Evolutionary conservation across 2,329 filamentous ascomycete species (phyloP).

Genomic region (Ascochyta koolunga): DNA sequence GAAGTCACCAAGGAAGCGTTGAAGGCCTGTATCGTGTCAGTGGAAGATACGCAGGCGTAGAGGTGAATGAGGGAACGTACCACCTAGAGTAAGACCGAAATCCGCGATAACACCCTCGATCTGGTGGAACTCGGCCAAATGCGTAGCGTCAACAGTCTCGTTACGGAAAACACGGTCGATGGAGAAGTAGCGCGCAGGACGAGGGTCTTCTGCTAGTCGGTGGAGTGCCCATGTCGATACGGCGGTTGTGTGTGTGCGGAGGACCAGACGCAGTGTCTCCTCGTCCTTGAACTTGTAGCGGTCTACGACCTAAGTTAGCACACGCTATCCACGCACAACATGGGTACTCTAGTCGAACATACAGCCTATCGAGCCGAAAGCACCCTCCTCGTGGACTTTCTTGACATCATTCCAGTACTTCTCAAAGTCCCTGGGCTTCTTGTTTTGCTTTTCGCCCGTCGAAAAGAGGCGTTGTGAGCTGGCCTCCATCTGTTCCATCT

Average conservation of each 20-base stretch:
- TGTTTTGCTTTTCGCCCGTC: conserved; percentile 59
- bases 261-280: conserved; percentile 83
- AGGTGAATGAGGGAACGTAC: conserved; percentile 41
- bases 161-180: conserved; percentile 99
- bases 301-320: conserved; percentile 51
- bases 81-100: conserved; percentile 89
- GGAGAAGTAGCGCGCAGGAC: conserved; percentile 94
- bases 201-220: conserved; percentile 81
- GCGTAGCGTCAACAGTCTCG: conserved; percentile 94
- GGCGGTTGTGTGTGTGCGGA: conserved; percentile 95
- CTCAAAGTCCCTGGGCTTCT: conserved; percentile 69
- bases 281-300: conserved; percentile 91
- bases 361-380: conserved; percentile 90
- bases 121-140: conserved; percentile 97
- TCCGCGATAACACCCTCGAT: conserved; percentile 98
- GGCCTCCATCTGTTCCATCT: conserved; percentile 57
- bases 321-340: too few relatives aligned
- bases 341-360: background rate
- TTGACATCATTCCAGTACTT: conserved; percentile 88
- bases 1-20: conserved; percentile 95
- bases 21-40: conserved; percentile 57
- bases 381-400: conserved; percentile 86
- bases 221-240: conserved; percentile 90
- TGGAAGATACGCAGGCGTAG: background rate
- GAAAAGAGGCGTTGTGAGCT: conserved; percentile 60